phyloP scores from a whole-genome alignment of 2,329 filamentous ascomycete genomes.

The Claviceps monticola region DNA sequence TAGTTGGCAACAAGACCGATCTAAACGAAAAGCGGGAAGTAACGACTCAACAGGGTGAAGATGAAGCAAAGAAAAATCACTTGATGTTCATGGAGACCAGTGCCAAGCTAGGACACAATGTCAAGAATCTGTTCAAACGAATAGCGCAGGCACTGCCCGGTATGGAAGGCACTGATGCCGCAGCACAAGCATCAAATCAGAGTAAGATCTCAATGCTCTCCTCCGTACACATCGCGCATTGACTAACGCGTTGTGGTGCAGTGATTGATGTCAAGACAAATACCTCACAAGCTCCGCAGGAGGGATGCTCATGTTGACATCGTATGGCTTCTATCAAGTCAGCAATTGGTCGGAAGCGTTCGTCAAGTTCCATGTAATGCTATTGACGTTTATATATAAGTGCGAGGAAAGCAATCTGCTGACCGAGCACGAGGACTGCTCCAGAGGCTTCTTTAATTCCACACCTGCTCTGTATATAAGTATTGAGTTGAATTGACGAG shows the following conservation, averaged over 20 bases:
- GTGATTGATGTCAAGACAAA: conserved; percentile 92
- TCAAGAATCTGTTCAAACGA: conserved; percentile 92
- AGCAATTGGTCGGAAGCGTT: background rate
- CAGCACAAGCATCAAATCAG: conserved; percentile 57
- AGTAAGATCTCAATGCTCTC: conserved; percentile 41
- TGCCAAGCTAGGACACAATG: conserved; percentile 94
- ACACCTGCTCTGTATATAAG: too few relatives aligned
- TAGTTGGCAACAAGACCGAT: conserved; percentile 99
- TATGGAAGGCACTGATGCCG: conserved; percentile 83
- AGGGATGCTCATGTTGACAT: conserved; percentile 43
- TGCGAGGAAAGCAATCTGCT: background rate
- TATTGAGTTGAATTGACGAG: too few relatives aligned
- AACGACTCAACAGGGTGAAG: conserved; percentile 88
- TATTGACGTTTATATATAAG: background rate
- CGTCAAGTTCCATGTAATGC: background rate
- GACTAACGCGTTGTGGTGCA: conserved; percentile 23
- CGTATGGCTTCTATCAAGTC: background rate
- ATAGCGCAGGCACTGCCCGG: conserved; percentile 96
- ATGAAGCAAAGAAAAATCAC: conserved; percentile 95
- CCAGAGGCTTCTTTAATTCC: background rate
- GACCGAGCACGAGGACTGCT: background rate
- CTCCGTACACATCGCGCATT: background rate
- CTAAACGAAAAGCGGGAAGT: conserved; percentile 97
- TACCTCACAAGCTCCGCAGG: conserved; percentile 53
- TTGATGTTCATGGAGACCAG: conserved; percentile 99